Evolutionary conservation across 495 filamentous ascomycete genomes (phyloP).

Genomic region (Neurospora terricola): DNA sequence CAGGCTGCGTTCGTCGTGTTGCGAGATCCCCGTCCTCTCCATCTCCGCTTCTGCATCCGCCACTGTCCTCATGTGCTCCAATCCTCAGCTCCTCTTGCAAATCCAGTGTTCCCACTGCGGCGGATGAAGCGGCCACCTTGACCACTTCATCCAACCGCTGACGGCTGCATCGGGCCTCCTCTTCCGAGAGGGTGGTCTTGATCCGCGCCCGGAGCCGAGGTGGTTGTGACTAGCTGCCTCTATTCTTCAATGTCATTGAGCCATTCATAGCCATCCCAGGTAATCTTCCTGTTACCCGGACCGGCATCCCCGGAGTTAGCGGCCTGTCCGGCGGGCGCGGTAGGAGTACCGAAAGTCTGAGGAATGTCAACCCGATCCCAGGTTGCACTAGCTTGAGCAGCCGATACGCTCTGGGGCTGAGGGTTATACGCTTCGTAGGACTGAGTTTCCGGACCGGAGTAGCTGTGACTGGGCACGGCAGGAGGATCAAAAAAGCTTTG

Average conservation of each 20-base stretch:
- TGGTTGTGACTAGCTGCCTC: background rate
- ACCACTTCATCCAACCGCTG: background rate
- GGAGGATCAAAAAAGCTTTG: too few relatives aligned
- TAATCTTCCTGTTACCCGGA: background rate
- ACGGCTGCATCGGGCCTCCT: background rate
- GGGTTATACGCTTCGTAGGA: too few relatives aligned
- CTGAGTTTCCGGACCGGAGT: too few relatives aligned
- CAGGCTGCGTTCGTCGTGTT: background rate
- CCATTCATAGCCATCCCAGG: background rate
- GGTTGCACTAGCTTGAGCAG: too few relatives aligned
- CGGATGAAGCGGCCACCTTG: background rate
- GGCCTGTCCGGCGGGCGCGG: too few relatives aligned
- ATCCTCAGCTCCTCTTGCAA: background rate
- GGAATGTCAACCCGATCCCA: too few relatives aligned
- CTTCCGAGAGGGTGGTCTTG: background rate
- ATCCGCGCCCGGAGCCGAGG: background rate
- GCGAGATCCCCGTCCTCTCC: background rate
- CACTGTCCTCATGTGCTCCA: background rate
- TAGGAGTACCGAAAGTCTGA: too few relatives aligned
- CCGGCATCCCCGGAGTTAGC: background rate
- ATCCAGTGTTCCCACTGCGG: background rate
- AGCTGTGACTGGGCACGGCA: too few relatives aligned
- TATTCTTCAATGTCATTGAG: background rate
- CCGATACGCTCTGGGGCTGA: too few relatives aligned
- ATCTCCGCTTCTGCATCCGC: background rate